Evolutionary conservation across 495 filamentous ascomycete species (phyloP).

Genomic region (Penicillium arizonense): DNA sequence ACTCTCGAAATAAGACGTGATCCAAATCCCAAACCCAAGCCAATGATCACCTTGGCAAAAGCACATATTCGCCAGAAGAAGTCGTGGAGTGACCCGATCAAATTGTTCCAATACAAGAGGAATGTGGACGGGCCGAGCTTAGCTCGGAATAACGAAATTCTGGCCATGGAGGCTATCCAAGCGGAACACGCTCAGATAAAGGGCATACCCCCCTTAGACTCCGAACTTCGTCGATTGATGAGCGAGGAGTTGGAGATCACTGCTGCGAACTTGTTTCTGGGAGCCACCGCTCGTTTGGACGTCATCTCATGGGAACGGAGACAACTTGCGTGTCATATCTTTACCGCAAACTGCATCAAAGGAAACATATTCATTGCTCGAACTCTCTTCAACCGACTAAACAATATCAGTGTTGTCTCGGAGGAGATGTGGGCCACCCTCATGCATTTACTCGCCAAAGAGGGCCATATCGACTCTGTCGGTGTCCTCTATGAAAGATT

Average conservation of each 20-base stretch:
- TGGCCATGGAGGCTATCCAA: conserved; percentile 13
- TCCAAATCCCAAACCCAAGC: background rate
- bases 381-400: conserved; percentile 36
- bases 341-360: conserved; percentile 38
- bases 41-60: background rate
- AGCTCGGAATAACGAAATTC: conserved; percentile 6
- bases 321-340: conserved; percentile 30
- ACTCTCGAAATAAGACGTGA: background rate
- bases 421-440: conserved; percentile 38
- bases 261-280: conserved; percentile 40
- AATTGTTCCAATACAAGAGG: background rate
- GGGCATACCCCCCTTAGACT: conserved; percentile 10
- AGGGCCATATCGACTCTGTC: conserved; percentile 40
- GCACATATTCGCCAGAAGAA: background rate
- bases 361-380: conserved; percentile 42
- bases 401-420: conserved; percentile 32
- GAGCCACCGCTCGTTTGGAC: background rate
- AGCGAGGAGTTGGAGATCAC: conserved; percentile 28
- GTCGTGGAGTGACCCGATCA: background rate
- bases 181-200: conserved; percentile 4
- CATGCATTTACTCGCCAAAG: conserved; percentile 40
- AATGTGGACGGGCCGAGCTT: background rate
- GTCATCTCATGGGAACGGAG: conserved; percentile 28
- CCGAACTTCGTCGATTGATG: conserved; percentile 15
- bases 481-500: conserved; percentile 34